These are phyloP conservation scores for Wickerhamia fluorescens DNA, from an alignment of 805 yeast genomes.

Conservation along the genomic window DNA sequence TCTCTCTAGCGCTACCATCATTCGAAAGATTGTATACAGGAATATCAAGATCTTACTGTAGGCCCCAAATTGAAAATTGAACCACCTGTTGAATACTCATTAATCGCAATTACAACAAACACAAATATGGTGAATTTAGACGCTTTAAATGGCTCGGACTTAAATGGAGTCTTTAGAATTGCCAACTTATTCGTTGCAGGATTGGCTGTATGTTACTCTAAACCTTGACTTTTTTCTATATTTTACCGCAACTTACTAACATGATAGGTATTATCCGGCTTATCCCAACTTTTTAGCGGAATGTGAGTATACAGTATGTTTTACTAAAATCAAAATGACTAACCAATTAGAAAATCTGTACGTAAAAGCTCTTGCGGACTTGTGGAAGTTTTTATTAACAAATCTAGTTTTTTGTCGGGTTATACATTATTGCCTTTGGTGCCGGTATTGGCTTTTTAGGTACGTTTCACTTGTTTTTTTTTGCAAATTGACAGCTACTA, in stretches of 20 bases:
- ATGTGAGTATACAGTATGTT: constrained; percentile 25
- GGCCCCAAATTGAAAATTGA: too few relatives aligned
- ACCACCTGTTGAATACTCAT: too few relatives aligned
- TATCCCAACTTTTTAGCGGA: constrained; percentile 46
- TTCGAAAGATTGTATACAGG: too few relatives aligned
- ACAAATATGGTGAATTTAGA: constrained; percentile 35
- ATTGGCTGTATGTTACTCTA: constrained; percentile 37
- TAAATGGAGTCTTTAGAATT: constrained; percentile 39
- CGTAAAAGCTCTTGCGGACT: too few relatives aligned
- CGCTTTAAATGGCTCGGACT: constrained; percentile 34
- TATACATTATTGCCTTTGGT: constrained; percentile 53
- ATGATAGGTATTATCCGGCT: constrained; percentile 37
- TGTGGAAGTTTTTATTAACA: too few relatives aligned
- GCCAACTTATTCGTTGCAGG: constrained; percentile 52
- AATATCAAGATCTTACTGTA: too few relatives aligned
- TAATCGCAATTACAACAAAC: too few relatives aligned
- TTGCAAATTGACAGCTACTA: constrained; percentile 7
- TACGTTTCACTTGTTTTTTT: constrained; percentile 14
- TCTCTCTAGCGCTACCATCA: too few relatives aligned
- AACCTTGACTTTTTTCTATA: too few relatives aligned
- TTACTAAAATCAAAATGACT: constrained; percentile 14
- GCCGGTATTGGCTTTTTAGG: constrained; percentile 44
- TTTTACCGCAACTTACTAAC: constrained; percentile 5
- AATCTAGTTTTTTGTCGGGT: constrained; percentile 47
- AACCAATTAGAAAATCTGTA: constrained; percentile 2